phyloP scores from a whole-genome alignment of 2,329 filamentous ascomycete species.

The Ophiostoma sp. region DNA sequence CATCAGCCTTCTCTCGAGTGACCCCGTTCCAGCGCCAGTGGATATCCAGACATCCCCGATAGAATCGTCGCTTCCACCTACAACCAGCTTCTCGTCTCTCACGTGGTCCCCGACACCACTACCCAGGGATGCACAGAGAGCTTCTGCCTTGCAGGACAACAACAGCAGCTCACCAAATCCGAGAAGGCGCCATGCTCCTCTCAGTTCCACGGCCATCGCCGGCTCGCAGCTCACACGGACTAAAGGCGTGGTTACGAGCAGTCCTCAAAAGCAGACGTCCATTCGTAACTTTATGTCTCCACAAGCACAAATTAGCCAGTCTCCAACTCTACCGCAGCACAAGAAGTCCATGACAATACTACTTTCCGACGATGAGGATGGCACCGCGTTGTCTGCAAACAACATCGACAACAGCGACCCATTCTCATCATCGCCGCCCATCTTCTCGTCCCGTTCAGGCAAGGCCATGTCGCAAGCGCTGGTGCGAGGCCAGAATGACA shows the following conservation, averaged over 20 bases:
- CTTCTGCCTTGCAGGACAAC: too few species aligned
- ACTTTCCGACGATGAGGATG: slow-evolving; percentile 17
- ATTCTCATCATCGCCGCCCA: background rate
- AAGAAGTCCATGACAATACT: background rate
- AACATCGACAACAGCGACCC: background rate
- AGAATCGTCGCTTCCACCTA: slow-evolving; percentile 6
- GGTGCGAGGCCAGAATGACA: background rate
- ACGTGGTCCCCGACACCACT: slow-evolving; percentile 5
- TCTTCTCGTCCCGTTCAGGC: background rate
- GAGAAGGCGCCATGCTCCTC: background rate
- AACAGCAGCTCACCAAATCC: background rate
- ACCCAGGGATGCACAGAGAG: background rate
- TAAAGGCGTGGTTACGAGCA: background rate
- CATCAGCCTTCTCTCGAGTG: slow-evolving; percentile 19
- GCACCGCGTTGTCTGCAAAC: background rate
- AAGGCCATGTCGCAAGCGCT: background rate
- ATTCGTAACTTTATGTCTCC: slow-evolving; percentile 21
- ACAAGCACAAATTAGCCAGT: background rate
- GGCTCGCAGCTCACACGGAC: background rate
- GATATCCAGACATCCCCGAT: slow-evolving; percentile 1
- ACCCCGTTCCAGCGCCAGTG: background rate
- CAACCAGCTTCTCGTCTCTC: slow-evolving; percentile 15
- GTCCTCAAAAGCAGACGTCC: slow-evolving; percentile 20
- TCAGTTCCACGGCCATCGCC: background rate
- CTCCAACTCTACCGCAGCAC: background rate